Base-by-base conservation (phyloP, 1,139 yeast genomes). In the Schwanniomyces etchellsii region DNA sequence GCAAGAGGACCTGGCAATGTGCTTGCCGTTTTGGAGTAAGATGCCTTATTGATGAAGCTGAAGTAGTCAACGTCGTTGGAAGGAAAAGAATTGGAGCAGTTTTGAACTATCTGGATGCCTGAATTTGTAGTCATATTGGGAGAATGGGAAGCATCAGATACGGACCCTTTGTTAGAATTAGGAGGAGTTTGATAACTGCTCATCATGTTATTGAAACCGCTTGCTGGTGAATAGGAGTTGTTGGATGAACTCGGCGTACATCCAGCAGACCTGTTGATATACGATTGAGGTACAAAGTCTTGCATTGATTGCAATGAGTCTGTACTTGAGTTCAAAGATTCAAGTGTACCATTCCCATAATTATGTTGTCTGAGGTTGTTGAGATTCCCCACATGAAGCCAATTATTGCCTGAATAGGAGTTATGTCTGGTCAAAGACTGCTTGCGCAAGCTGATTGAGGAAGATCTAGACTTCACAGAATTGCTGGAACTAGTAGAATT, bases 371-470 rank as follows among this genome's bases (percentile, higher is more conserved):
- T 55, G 15, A 63, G 54, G 29, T 52, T 60, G 39, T 50, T 57
- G 35, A 67, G 52, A 39, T 66, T 67, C 2, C 73, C 73, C 26
- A 67, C 69, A 45, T 67, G 73, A 28, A 67, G 52, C 74, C 73
- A 67, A 38, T 55, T 62, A 37, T 52, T 57, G 28, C 52, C 57
- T 21, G 47, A 43, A 32, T 52, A 52, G 13, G 70, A 63, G 39
- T 65, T 67, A 39, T 64, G 64, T 40, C 73, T 51, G 1, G 73
- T 64, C 28, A 67, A 55, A 4, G 70, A 63, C 43, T 67, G 73
- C 39, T 66, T 67, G 28, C 74, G 52, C 37, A 67, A 55, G 39
- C 52, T 63, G 34, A 54, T 29, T 12, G 55, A 48, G 1, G 60
- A 45, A n/a, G 55, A 47, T 22, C 59, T 44, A 4, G 59, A 51